Base-by-base conservation (phyloP, 2,329 filamentous ascomycete species). In the Trichoderma polysporum region DNA sequence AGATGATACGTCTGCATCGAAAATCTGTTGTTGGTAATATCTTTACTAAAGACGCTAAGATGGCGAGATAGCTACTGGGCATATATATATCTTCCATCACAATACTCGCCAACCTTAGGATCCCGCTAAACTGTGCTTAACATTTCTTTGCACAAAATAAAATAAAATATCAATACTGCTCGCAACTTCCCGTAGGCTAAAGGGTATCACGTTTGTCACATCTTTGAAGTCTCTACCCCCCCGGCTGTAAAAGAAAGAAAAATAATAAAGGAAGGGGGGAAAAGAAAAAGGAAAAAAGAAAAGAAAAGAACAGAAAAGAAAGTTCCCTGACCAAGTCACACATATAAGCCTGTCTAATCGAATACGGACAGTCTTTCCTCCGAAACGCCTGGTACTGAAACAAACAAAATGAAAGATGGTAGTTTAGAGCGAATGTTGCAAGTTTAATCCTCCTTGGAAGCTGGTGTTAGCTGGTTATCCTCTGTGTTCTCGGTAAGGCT, bases 401-500 rank as follows among this genome's bases (percentile, higher is more conserved):
- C 35, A 66, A 68, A 45, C 41, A n/a, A n/a, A n/a, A n/a, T 50
- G 33, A 33, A 66, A 66, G n/a, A 62, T 45, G 49, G 27, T 50
- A 13, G 37, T 19, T 45, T 8, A 54, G 17, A 35, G 25, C 31
- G 45, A 66, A 56, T 58, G 41, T 25, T 29, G 27, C 25, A 27
- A 13, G 29, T 54, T 63, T 50, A 69, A 39, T 71, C 67, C 56
- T 72, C 56, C 64, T 71, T 69, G 56, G 66, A 58, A 17, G 39
- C 67, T 52, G 66, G 49, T 22, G 60, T 67, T 63, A 57, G 41
- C 60, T 37, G 56, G 13, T 62, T 53, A 58, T 71, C 62, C 65
- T 75, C 75, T 70, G 75, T 77, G 60, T 75, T 76, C 29, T 72
- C 71, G 66, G 70, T 75, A 67, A 77, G 72, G 33, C 61, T 69